Conservation (phyloP, 2,329 filamentous ascomycete genomes). For the Trichoderma sp. region DNA sequence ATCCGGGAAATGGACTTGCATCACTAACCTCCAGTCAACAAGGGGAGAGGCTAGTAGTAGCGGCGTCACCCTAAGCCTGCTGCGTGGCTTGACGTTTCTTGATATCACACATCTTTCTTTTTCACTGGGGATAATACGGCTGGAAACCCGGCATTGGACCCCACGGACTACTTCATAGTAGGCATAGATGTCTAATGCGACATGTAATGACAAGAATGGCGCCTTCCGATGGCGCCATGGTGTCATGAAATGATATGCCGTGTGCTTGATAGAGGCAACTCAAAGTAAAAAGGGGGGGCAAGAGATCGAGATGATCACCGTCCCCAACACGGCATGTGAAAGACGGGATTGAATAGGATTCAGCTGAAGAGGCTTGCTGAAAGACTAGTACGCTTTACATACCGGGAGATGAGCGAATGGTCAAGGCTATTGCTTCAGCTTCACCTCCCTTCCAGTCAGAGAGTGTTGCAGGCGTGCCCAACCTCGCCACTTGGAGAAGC, state of each 20-base stretch:
- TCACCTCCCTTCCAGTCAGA: neutral
- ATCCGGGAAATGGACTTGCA: neutral
- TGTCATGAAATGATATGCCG: neutral
- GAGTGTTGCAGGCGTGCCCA: neutral
- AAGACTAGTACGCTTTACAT: neutral
- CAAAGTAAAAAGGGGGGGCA: neutral
- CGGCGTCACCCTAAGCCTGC: neutral
- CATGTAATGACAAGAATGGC: neutral
- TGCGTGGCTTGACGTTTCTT: neutral
- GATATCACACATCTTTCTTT: neutral
- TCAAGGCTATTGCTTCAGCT: neutral
- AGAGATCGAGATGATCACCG: neutral
- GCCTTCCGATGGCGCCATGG: conserved; percentile 13
- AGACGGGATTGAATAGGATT: neutral
- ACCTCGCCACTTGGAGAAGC: neutral
- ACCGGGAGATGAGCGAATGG: neutral
- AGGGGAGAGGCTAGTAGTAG: neutral
- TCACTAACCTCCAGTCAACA: neutral
- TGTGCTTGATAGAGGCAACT: neutral
- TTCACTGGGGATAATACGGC: neutral
- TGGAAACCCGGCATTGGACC: neutral
- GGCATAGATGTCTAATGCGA: neutral
- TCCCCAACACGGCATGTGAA: neutral
- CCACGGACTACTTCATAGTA: neutral
- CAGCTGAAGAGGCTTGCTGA: neutral